phyloP scores from a whole-genome alignment of 1,139 yeast species.

The Candida neerlandica region DNA sequence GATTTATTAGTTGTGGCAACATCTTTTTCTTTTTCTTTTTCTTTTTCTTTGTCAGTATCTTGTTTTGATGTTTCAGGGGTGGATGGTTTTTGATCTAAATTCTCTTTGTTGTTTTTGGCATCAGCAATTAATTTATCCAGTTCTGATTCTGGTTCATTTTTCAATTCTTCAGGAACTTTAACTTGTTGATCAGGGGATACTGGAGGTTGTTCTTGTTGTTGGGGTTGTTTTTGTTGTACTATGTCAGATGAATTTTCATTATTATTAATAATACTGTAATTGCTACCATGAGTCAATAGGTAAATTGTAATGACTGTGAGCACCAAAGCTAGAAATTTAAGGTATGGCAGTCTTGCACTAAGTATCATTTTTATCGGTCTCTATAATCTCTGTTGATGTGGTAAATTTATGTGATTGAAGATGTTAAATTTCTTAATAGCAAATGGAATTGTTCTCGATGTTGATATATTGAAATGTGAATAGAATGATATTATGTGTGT shows the following conservation, averaged over 20 bases:
- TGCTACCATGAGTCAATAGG: conserved; percentile 10
- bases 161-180: conserved; percentile 10
- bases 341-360: conserved; percentile 12
- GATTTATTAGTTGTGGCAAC: not conserved
- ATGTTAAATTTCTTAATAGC: too few relatives aligned
- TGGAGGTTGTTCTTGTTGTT: conserved; percentile 6
- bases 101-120: not conserved
- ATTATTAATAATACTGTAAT: not conserved
- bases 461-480: too few relatives aligned
- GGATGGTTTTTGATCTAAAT: not conserved
- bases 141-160: conserved; percentile 4
- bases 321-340: conserved; percentile 13
- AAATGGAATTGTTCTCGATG: too few relatives aligned
- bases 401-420: too few relatives aligned
- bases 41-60: not conserved
- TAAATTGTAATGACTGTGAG: conserved; percentile 12
- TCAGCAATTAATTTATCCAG: conserved; percentile 4
- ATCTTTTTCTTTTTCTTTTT: not conserved
- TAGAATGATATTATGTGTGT: too few relatives aligned
- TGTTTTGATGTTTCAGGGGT: not conserved
- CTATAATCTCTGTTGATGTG: not conserved
- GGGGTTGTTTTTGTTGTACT: conserved; percentile 1
- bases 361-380: not conserved
- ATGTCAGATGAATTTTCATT: not conserved
- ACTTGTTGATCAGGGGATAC: conserved; percentile 1